Percentiles rank a stretch among this genome's conserved stretches.
Conservation (phyloP, 805 yeast genomes). For the Saccharomycopsis olivae region DNA sequence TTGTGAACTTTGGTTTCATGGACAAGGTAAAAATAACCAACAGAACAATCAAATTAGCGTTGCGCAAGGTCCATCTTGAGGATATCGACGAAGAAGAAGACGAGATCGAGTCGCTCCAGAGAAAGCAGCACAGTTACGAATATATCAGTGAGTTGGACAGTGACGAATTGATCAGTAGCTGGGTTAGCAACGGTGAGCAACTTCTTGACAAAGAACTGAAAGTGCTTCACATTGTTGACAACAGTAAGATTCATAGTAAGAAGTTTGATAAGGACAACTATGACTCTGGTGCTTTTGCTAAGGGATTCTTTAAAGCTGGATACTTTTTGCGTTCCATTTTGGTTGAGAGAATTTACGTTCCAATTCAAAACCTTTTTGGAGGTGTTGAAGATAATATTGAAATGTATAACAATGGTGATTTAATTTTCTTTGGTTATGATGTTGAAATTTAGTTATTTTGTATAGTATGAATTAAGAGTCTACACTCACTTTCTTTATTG, state of each 20-base stretch:
- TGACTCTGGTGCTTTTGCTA: too few species aligned
- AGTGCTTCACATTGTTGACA: constrained; percentile 23
- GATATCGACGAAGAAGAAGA: constrained; percentile 18
- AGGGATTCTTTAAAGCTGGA: too few species aligned
- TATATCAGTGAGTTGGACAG: background rate
- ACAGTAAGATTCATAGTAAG: constrained; percentile 19
- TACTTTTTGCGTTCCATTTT: constrained; percentile 10
- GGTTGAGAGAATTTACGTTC: constrained; percentile 18
- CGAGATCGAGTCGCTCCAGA: background rate
- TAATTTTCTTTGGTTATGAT: constrained; percentile 21
- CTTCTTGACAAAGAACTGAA: constrained; percentile 12
- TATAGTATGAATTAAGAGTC: background rate
- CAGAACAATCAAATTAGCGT: constrained; percentile 19
- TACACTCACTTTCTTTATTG: too few species aligned
- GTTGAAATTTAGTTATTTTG: constrained; percentile 11
- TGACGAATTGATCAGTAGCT: constrained; percentile 1
- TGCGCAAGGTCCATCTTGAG: constrained; percentile 10
- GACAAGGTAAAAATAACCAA: constrained; percentile 24
- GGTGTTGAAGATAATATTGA: constrained; percentile 10
- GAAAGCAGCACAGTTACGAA: background rate
- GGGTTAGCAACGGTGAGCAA: constrained; percentile 4
- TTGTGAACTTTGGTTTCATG: constrained; percentile 42
- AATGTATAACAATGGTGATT: constrained; percentile 18
- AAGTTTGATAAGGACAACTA: background rate
- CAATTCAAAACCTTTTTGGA: constrained; percentile 19